A percentile compares a stretch with the other conserved stretches of the same genome.
phyloP scores from a whole-genome alignment of 371 early-diverging fungal species.

The Mycotypha africana region DNA sequence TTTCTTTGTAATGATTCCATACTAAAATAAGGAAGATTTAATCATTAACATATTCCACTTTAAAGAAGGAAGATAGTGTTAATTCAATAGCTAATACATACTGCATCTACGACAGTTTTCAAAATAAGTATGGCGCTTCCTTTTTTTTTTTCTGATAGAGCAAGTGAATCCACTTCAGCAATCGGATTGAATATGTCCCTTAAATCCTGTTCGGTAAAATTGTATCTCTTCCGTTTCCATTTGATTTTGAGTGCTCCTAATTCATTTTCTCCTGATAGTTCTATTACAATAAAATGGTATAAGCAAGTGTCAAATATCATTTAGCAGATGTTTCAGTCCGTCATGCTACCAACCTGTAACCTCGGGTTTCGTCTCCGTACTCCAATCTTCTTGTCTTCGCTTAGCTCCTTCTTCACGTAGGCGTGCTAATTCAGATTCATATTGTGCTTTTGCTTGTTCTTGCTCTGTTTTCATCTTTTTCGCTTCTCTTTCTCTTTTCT shows the following conservation, averaged over 20 bases:
- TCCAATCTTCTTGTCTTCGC: conserved; percentile 37
- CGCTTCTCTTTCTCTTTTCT: conserved; percentile 32
- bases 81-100: no score
- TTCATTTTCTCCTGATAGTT: conserved; percentile 27
- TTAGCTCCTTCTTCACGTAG: conserved; percentile 37
- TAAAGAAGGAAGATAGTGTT: no score
- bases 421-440: conserved; percentile 36
- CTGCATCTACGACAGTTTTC: conserved; percentile 42
- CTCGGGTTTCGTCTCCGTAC: conserved; percentile 16
- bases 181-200: conserved; percentile 17
- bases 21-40: no score
- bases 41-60: no score
- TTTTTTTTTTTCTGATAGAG: conserved; percentile 32
- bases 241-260: conserved; percentile 37
- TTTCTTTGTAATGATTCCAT: conserved; percentile 35
- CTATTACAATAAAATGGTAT: conserved; percentile 4
- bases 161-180: conserved; percentile 32
- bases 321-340: no score
- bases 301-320: no score
- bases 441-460: conserved; percentile 35
- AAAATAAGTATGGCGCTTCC: conserved; percentile 36
- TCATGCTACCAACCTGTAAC: conserved; percentile 16
- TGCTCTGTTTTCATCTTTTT: conserved; percentile 34
- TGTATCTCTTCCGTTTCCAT: conserved; percentile 40
- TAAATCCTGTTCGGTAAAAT: conserved; percentile 26